phyloP scores from a whole-genome alignment of 495 filamentous ascomycete species.

The Schizothecium vesticola region DNA sequence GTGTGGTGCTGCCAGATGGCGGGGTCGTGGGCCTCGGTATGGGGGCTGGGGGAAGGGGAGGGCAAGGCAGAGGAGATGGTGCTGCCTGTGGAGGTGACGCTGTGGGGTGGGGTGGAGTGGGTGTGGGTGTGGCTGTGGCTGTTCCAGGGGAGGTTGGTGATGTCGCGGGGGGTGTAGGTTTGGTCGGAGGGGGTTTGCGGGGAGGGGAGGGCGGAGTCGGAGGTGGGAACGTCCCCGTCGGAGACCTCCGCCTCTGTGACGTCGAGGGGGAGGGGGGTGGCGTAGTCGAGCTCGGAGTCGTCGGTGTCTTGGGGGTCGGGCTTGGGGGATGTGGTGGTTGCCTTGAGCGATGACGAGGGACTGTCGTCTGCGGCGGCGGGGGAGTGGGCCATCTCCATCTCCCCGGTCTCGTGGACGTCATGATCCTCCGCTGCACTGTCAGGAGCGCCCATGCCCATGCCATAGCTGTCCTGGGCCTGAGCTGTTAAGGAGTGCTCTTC shows the following conservation, averaged over 20 bases:
- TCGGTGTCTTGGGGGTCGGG: neutral
- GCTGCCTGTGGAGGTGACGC: neutral
- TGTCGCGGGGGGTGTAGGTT: constrained; percentile 1
- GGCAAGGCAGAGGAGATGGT: neutral
- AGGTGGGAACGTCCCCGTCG: constrained; percentile 4
- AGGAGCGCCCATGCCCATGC: neutral
- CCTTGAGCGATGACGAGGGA: neutral
- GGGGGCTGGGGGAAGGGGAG: neutral
- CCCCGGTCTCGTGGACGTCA: neutral
- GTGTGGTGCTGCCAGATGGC: neutral
- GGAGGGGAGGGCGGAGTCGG: neutral
- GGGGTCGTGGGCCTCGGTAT: neutral
- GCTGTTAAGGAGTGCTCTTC: constrained; percentile 18
- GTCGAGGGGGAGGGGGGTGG: neutral
- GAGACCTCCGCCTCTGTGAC: neutral
- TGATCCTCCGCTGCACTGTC: neutral
- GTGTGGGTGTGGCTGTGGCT: neutral
- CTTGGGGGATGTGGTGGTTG: neutral
- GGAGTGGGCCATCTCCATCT: neutral
- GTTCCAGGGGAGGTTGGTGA: constrained; percentile 6
- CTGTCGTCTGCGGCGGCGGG: neutral
- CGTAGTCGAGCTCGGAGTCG: neutral
- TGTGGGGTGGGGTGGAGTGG: neutral
- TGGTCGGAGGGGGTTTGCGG: neutral
- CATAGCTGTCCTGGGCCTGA: constrained; percentile 17